phyloP scores from a whole-genome alignment of 2,329 filamentous ascomycete species.

The Chaetoscypha palmicola region DNA sequence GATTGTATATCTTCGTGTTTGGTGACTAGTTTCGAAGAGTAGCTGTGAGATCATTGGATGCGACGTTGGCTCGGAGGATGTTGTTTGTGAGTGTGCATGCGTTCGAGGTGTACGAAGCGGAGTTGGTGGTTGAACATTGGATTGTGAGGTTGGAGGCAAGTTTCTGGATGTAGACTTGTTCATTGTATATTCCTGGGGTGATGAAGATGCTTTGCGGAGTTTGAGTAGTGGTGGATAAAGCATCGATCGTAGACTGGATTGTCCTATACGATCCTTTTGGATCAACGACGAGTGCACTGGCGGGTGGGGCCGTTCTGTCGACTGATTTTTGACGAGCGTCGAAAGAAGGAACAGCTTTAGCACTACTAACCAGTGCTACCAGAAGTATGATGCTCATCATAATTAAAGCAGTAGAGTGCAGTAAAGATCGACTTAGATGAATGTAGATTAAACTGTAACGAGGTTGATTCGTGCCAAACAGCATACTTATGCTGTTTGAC shows the following conservation, averaged over 20 bases:
- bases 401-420: too few relatives aligned
- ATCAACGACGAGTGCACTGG: slow-evolving; percentile 40
- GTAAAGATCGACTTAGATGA: too few relatives aligned
- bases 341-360: too few relatives aligned
- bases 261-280: slow-evolving; percentile 24
- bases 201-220: slow-evolving; percentile 47
- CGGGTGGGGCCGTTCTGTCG: too few relatives aligned
- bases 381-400: too few relatives aligned
- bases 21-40: slow-evolving; percentile 31
- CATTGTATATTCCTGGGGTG: slow-evolving; percentile 46
- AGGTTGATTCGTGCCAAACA: too few relatives aligned
- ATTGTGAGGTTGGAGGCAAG: slow-evolving; percentile 43
- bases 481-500: too few relatives aligned
- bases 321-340: too few relatives aligned
- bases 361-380: too few relatives aligned
- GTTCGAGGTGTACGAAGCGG: slow-evolving; percentile 41
- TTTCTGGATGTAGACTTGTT: slow-evolving; percentile 47
- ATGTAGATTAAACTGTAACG: too few relatives aligned
- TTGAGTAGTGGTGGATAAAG: slow-evolving; percentile 38
- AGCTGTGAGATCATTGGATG: slow-evolving; percentile 36
- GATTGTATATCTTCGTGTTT: slow-evolving; percentile 51
- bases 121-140: slow-evolving; percentile 45
- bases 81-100: slow-evolving; percentile 39
- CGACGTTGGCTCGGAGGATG: slow-evolving; percentile 35
- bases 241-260: slow-evolving; percentile 17